Base-by-base conservation (phyloP, 805 yeast genomes). In the Saturnispora kantuleensis region DNA sequence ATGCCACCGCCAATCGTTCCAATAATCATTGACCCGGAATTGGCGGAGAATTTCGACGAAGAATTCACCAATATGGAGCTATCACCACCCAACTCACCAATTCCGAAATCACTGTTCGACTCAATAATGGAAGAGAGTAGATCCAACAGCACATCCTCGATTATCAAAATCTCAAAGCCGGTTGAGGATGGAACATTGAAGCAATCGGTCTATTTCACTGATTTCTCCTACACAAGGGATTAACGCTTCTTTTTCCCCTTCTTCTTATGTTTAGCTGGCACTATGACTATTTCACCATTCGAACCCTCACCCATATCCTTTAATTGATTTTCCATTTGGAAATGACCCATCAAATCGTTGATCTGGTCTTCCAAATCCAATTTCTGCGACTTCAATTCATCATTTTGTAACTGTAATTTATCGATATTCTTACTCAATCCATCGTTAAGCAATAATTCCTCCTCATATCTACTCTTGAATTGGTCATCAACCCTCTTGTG, bases 1-100 rank as follows among this genome's bases (percentile, higher is more conserved):
- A 64, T 66, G 42, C 94, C 95, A 2, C 95, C 96, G 1, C 96
- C 96, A 1, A 81, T 87, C 31, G 65, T 78, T n/a, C 96, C 96
- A 1, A 63, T 85, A 5, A 76, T 88, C 36, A 83, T 94, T 0
- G 79, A 86, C 56, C 90, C 94, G 18, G 79, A 70, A 38, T 58
- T 83, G 44, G 96, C 96, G 0, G 96, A 87, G 58, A 87, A 87
- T 56, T 87, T 87, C 57, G 86, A 85, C 50, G 63, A 71, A 9
- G 89, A 84, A 48, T 87, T 87, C 63, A 87, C 96, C 0, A 72
- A 71, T 8, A 72, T 84, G 81, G 70, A 71, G 33, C 68, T 79
- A 37, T 71, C 66, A 1, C 67, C 67, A 10, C 66, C 67, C 31
- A 54, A 63, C 31, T 59, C 64, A 0, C 66, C 66, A 15, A 54